phyloP scores from a whole-genome alignment of 305 asterid genomes.

The Euphrasia arctica region DNA sequence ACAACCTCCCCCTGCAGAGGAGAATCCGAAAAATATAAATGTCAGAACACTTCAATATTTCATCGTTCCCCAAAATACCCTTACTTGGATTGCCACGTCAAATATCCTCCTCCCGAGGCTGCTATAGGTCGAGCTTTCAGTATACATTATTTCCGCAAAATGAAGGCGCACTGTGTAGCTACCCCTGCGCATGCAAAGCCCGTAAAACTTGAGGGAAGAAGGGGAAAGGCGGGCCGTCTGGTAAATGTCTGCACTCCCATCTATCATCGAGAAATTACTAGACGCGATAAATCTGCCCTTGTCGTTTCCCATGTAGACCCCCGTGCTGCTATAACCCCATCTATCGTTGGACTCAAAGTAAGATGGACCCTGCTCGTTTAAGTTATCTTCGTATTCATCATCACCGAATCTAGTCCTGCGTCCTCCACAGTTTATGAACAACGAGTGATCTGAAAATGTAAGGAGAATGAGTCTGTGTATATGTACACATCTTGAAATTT shows the following conservation, averaged over 20 bases:
- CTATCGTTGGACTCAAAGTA: constrained; percentile 41
- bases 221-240: constrained; percentile 74
- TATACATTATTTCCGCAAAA: constrained; percentile 82
- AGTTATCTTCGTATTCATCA: constrained; percentile 59
- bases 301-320: constrained; percentile 33
- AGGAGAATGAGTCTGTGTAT: constrained; percentile 2
- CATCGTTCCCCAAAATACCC: too few species aligned
- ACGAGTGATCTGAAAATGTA: constrained; percentile 48
- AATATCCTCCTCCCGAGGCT: constrained; percentile 80
- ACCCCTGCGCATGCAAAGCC: constrained; percentile 68
- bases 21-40: too few species aligned
- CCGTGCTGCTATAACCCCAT: constrained; percentile 90
- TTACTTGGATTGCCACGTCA: constrained; percentile 84
- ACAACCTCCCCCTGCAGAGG: constrained; percentile 66
- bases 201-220: constrained; percentile 67
- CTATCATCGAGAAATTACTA: constrained; percentile 31
- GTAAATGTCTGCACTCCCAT: constrained; percentile 41
- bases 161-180: constrained; percentile 84
- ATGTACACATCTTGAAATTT: too few species aligned
- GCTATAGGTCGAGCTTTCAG: constrained; percentile 46
- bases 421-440: constrained; percentile 91
- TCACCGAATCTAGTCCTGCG: constrained; percentile 34
- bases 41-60: too few species aligned
- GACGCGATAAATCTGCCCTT: constrained; percentile 20
- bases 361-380: constrained; percentile 40